Base-by-base conservation (phyloP, 371 early-diverging fungal species). In the Coemansia sp. region DNA sequence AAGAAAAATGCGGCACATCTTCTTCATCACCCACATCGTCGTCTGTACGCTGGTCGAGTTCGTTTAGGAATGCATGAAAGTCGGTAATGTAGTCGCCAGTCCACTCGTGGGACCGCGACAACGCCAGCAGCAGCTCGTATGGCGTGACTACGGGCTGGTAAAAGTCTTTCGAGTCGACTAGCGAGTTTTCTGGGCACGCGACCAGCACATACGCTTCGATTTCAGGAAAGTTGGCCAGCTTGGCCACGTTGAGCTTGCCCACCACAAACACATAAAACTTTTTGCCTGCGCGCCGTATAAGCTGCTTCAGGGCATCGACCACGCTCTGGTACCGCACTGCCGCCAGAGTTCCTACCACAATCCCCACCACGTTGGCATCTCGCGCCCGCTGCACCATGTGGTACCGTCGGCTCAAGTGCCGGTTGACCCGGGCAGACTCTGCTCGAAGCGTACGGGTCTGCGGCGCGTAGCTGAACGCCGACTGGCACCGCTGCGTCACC, bases 211-310 rank as follows among this genome's bases (percentile, higher is more conserved):
- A 96, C 18, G 87, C 86, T 66, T 97, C 93, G 47, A 96, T 89
- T 79, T 96, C 98, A 79, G 90, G 86, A 65, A 97, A 96, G 68
- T 96, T 97, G 55, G 92, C 97, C 83, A 97, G 88, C 78, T 97
- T 97, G 61, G 93, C 92, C 3, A 93, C 92, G 69, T 93, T 95
- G 22, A 95, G 86, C 71, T 96, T 96, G 55, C 98, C 98, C 80
- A 96, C 91, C 1, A 93, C 89, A 69, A 97, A 90, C n/a, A 91
- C 79, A 66, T 95, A 95, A 2, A 87, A 87, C 78, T 95, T 95
- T 60, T 90, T 90, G 47, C 90, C 89, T 29, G 87, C 84, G 1
- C 84, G 78, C n/a, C 82, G 79, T 56, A 95, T 87, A 55, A 93
- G 67, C 34, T 83, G 81, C 78, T 95, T 92, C 40, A 97, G 69